Conservation (phyloP, 805 yeast genomes). For the Henningerozyma blattae region DNA sequence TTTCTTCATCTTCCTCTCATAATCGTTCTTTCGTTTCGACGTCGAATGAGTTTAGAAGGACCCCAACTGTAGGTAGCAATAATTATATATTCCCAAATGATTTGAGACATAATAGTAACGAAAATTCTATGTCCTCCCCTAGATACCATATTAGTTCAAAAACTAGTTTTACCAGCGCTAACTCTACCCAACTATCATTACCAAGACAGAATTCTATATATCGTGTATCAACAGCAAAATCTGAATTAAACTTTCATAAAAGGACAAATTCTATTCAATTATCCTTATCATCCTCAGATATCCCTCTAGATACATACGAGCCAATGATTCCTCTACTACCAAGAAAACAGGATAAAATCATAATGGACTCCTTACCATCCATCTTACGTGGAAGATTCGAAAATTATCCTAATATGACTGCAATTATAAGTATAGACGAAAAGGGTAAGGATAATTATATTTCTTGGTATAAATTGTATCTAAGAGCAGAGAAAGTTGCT, state of each 20-base stretch:
- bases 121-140: background rate
- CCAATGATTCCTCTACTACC: slow-evolving; percentile 26
- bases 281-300: slow-evolving; percentile 23
- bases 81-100: background rate
- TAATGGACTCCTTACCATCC: slow-evolving; percentile 51
- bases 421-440: slow-evolving; percentile 58
- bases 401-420: slow-evolving; percentile 52
- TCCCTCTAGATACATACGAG: slow-evolving; percentile 7
- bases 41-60: too few species aligned
- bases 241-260: slow-evolving; percentile 12
- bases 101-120: background rate
- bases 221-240: slow-evolving; percentile 22
- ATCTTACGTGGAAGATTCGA: slow-evolving; percentile 65
- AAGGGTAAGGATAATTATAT: slow-evolving; percentile 76
- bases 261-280: slow-evolving; percentile 14
- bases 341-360: slow-evolving; percentile 39
- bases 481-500: slow-evolving; percentile 79
- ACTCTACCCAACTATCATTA: background rate
- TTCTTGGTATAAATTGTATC: slow-evolving; percentile 81
- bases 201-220: slow-evolving; percentile 8
- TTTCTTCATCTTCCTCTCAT: background rate
- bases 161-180: background rate
- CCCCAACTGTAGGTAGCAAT: too few species aligned
- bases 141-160: background rate
- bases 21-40: too few species aligned